These are phyloP conservation scores for Trypanosoma caninum DNA, from an alignment of 208 protist species.

Conservation along the genomic window DNA sequence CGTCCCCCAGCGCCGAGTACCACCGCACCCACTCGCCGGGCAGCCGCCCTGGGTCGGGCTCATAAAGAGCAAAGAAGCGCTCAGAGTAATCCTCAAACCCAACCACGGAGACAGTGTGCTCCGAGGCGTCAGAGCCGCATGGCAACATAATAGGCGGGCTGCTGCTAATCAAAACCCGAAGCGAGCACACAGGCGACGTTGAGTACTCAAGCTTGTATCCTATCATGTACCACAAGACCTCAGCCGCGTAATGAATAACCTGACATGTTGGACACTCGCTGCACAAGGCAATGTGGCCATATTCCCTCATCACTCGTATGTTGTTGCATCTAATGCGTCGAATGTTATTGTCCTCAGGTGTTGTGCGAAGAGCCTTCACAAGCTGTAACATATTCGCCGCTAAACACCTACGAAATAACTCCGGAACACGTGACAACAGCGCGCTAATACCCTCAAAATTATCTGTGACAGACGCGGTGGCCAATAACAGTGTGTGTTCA, in stretches of 20 bases:
- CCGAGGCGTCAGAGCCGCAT: conserved; percentile 42
- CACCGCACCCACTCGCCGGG: conserved; percentile 76
- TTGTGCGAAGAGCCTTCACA: conserved; percentile 41
- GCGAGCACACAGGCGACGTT: conserved; percentile 17
- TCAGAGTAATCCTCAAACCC: conserved; percentile 84
- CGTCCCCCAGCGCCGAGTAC: conserved; percentile 47
- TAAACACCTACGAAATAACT: conserved; percentile 16
- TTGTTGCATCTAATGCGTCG: conserved; percentile 75
- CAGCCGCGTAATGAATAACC: conserved; percentile 19
- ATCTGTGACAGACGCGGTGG: not conserved
- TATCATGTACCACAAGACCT: conserved; percentile 62
- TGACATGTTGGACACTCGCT: conserved; percentile 25
- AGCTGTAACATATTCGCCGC: conserved; percentile 33
- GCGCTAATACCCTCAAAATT: not conserved
- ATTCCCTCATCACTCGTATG: conserved; percentile 56
- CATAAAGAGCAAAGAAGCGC: conserved; percentile 61
- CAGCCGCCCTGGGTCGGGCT: conserved; percentile 58
- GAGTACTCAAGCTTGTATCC: conserved; percentile 78
- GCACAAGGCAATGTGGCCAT: conserved; percentile 58
- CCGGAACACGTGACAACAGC: conserved; percentile 14
- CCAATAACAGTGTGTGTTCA: conserved; percentile 27
- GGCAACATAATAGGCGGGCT: conserved; percentile 37
- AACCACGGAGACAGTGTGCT: conserved; percentile 41
- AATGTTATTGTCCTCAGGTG: conserved; percentile 79
- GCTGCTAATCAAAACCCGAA: conserved; percentile 21